These are phyloP conservation scores for Populus deltoides DNA, from an alignment of 345 rosid species.

Conservation along the genomic window DNA sequence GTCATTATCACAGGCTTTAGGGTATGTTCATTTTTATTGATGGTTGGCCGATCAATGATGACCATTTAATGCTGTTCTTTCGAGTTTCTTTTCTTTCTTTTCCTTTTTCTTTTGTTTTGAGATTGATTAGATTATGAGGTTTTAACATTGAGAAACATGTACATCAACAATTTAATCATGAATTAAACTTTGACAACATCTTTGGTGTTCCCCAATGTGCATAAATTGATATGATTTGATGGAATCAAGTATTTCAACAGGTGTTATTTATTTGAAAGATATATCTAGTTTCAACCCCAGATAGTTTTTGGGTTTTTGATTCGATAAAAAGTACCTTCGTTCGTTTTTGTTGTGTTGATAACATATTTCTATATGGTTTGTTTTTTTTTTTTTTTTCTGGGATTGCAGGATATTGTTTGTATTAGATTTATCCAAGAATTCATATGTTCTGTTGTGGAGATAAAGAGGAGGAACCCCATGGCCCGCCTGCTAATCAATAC, in stretches of 20 bases:
- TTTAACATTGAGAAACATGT: not conserved
- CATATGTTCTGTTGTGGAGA: slow-evolving; percentile 90
- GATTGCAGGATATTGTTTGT: slow-evolving; percentile 1
- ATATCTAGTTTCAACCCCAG: not conserved
- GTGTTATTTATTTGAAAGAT: not conserved
- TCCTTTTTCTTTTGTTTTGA: too few relatives aligned
- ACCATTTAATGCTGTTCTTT: not conserved
- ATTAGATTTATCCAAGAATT: not conserved
- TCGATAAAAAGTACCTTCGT: not conserved
- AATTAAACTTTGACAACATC: not conserved
- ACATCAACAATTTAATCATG: not conserved
- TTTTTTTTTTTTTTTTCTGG: not conserved
- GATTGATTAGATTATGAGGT: too few relatives aligned
- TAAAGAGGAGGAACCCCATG: slow-evolving; percentile 71
- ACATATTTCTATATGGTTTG: not conserved
- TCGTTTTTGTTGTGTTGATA: not conserved
- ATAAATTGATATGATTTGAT: not conserved
- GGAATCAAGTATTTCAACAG: not conserved
- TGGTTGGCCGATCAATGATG: not conserved
- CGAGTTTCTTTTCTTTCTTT: not conserved
- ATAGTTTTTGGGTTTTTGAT: not conserved
- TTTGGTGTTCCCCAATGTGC: not conserved
- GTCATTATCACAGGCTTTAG: not conserved
- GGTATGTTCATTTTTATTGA: not conserved
- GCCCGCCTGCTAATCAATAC: slow-evolving; percentile 55